These are phyloP conservation scores for Ceratocystis colombiana DNA, from an alignment of 2,329 filamentous ascomycete species.

Conservation along the genomic window DNA sequence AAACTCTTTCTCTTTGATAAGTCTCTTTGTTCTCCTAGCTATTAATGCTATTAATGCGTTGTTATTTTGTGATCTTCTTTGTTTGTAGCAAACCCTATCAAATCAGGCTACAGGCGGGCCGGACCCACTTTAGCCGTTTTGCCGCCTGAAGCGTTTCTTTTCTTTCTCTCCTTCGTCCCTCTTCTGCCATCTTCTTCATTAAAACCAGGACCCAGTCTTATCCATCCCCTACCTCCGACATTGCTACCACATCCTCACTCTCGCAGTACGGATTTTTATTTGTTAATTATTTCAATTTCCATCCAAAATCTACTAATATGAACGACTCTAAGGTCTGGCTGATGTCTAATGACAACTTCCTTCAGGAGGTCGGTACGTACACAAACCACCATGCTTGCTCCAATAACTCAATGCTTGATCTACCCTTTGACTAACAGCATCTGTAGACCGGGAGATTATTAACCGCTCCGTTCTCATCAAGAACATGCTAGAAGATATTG, in stretches of 20 bases:
- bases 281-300: not conserved
- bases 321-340: constrained; percentile 38
- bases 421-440: constrained; percentile 19
- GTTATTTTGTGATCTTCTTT: not conserved
- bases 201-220: not conserved
- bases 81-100: not conserved
- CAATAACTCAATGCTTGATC: not conserved
- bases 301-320: constrained; percentile 31
- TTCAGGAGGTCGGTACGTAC: constrained; percentile 41
- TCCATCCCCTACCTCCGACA: not conserved
- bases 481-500: constrained; percentile 94
- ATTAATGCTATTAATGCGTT: not conserved
- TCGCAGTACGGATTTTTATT: not conserved
- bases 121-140: not conserved
- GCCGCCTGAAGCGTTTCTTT: not conserved
- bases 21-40: not conserved
- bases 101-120: not conserved
- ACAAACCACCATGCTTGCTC: not conserved
- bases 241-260: no score
- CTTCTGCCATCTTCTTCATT: not conserved
- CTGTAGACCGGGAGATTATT: constrained; percentile 65
- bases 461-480: constrained; percentile 93
- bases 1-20: no score
- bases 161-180: not conserved
- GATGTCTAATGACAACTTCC: constrained; percentile 42